Evolutionary conservation across 208 protist genomes (phyloP).

Genomic region (Leishmania gerbilli): DNA sequence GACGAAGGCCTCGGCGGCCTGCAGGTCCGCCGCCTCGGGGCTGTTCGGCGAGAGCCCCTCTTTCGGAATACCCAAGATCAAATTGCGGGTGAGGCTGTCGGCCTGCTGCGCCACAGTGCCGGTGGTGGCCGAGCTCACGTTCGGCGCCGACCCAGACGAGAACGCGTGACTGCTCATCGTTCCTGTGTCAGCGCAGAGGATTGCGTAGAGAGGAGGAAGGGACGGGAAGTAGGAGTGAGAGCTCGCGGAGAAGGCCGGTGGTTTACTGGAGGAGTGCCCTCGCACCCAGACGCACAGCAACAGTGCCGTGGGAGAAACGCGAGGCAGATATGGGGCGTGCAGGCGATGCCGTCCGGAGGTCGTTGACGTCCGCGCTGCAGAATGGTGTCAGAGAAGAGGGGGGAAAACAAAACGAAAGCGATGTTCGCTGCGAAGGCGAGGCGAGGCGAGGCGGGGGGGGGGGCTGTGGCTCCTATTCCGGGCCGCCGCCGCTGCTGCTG

Average conservation of each 20-base stretch:
- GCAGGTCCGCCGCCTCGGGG: constrained; percentile 62
- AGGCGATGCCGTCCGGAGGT: neutral
- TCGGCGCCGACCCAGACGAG: constrained; percentile 13
- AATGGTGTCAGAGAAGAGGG: neutral
- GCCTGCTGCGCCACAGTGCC: constrained; percentile 48
- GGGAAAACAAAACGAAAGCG: neutral
- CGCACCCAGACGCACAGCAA: neutral
- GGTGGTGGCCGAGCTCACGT: constrained; percentile 19
- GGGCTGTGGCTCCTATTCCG: neutral
- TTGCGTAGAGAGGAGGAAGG: neutral
- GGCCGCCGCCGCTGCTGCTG: neutral
- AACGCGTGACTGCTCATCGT: constrained; percentile 18
- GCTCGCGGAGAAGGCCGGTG: neutral
- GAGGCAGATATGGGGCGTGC: neutral
- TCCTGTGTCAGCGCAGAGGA: neutral
- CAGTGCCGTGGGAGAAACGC: neutral
- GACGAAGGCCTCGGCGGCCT: constrained; percentile 80
- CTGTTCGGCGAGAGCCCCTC: constrained; percentile 57
- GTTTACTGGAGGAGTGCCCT: neutral
- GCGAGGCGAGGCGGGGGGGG: too few relatives aligned
- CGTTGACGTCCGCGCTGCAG: neutral
- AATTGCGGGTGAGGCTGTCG: constrained; percentile 63
- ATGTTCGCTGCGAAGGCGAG: neutral
- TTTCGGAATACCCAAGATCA: constrained; percentile 70
- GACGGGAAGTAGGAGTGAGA: neutral